Evolutionary conservation across 1,284 basidiomycete genomes (phyloP), one percentile per base, ranked within the genome.

Genomic region (Cutaneotrichosporon sp.): DNA sequence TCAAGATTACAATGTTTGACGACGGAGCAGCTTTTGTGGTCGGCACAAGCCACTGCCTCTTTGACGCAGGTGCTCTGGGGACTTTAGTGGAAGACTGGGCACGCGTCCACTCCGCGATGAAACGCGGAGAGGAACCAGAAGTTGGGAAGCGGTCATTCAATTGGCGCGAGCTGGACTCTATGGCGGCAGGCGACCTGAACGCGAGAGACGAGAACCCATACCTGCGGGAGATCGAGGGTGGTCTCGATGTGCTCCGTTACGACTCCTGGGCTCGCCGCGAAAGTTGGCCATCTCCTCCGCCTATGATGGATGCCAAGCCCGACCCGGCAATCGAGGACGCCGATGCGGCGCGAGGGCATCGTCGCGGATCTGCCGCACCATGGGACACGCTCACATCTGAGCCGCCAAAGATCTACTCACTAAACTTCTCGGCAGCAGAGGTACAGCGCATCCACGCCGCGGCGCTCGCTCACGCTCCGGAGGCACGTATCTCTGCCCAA

Each of bases 361-460:
- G 46, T 24, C 42, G 69, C 16, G 75, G 74, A 4, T 60, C 49
- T 1, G 61, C 68, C 5, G 61, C 77, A 31, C 74, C 76, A 1
- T 79, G 77, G 77, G 43, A 55, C 1, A 67, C 75, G 72, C 74
- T 77, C 42, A 41, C 67, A 5, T 49, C 49, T 2, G 63, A 64
- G 6, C 71, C 74, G 4, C 66, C 73, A 32, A 55, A 55, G 17
- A 70, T 76, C 51, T 66, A 63, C 56, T 53, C 73, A n/a, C 16
- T 79, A 11, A 60, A 72, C 56, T 79, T 78, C 54, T 66, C 65
- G 19, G 54, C 68, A 0, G 48, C 54, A 1, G 76, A 78, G 49
- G 54, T 79, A 3, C 52, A 70, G 5, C 52, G 60, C 16, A 76
- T 79, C 44, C 75, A 42, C 25, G 39, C 44, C 7, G 11, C 19